Evolutionary conservation across 768 basidiomycete genomes (phyloP).

Genomic region (Leccinum arenicola): DNA sequence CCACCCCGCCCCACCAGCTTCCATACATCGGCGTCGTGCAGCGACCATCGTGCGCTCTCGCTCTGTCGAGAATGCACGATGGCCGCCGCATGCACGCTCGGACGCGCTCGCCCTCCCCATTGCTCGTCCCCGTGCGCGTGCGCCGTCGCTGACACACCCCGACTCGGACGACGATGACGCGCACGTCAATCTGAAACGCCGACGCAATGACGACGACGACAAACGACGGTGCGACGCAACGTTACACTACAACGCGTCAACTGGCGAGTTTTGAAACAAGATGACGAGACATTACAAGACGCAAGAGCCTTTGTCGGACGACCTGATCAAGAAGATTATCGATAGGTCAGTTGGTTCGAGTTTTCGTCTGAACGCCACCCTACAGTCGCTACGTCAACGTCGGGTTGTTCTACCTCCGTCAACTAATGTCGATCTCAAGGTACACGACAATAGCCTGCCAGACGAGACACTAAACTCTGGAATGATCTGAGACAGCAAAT

Average conservation of each 20-base stretch:
- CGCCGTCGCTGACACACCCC: no score
- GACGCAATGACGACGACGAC: no score
- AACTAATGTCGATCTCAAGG: constrained; percentile 39
- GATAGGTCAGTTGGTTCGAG: constrained; percentile 49
- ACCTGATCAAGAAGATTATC: constrained; percentile 70
- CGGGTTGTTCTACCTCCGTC: constrained; percentile 34
- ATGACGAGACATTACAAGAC: constrained; percentile 81
- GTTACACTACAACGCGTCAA: constrained; percentile 33
- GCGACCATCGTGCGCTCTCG: no score
- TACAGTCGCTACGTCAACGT: constrained; percentile 70
- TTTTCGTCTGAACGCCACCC: background rate
- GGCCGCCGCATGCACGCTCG: no score
- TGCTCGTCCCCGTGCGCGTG: no score
- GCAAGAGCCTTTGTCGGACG: constrained; percentile 62
- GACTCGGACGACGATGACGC: no score
- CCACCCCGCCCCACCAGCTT: no score
- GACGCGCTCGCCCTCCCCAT: no score
- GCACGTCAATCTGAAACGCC: no score
- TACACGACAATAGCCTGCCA: constrained; percentile 31
- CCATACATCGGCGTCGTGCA: no score
- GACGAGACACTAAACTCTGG: constrained; percentile 35
- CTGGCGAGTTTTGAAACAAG: constrained; percentile 58
- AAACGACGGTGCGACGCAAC: no score
- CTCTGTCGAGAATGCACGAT: no score
- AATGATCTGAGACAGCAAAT: background rate